phyloP scores from a whole-genome alignment of 129 eudicot genomes.

The Chrysanthemum lavandulifolium region DNA sequence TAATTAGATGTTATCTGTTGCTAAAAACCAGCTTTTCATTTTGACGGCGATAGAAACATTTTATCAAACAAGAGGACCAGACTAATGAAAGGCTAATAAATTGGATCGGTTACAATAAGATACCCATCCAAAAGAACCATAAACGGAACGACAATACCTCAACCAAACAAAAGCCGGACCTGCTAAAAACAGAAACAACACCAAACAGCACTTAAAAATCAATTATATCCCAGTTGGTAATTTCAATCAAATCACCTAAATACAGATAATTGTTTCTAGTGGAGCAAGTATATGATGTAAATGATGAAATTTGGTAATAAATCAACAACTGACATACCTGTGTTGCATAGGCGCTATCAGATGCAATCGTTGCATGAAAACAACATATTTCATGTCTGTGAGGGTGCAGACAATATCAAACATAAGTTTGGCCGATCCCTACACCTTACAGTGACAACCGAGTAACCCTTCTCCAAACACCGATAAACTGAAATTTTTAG shows the following conservation, averaged over 20 bases:
- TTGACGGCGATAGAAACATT: too few relatives aligned
- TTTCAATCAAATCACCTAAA: too few relatives aligned
- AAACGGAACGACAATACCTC: too few relatives aligned
- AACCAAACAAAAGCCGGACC: too few relatives aligned
- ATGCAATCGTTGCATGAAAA: constrained; percentile 82
- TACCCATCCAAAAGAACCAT: too few relatives aligned
- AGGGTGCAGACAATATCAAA: constrained; percentile 97
- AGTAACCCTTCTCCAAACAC: constrained; percentile 80
- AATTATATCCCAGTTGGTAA: not conserved
- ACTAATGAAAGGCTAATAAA: too few relatives aligned
- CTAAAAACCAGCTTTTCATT: not conserved
- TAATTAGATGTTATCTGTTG: not conserved
- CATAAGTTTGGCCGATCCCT: constrained; percentile 90
- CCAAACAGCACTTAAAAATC: too few relatives aligned
- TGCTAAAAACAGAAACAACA: too few relatives aligned
- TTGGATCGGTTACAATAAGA: too few relatives aligned
- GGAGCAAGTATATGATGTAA: not conserved
- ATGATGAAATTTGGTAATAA: not conserved
- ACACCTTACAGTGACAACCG: constrained; percentile 69
- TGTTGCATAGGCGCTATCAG: constrained; percentile 76
- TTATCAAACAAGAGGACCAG: too few relatives aligned
- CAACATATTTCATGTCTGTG: constrained; percentile 89
- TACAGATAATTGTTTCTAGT: not conserved
- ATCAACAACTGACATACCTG: constrained; percentile 52
- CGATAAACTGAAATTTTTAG: constrained; percentile 60